Conservation (phyloP, 805 yeast genomes). For the Metschnikowia sp. region DNA sequence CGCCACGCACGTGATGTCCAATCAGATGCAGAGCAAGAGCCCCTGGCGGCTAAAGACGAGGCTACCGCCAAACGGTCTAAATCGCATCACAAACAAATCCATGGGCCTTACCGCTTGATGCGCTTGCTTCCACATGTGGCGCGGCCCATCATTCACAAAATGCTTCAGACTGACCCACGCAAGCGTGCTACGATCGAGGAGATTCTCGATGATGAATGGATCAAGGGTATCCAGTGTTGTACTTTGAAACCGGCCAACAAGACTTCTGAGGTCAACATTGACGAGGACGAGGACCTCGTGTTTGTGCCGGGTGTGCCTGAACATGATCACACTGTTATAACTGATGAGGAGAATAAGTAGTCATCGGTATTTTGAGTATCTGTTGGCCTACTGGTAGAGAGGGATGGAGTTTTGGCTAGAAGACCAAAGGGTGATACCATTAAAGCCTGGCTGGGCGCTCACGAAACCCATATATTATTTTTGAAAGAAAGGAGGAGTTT, state of each 20-base stretch:
- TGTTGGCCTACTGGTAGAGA: too few species aligned
- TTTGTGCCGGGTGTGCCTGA: slow-evolving; percentile 35
- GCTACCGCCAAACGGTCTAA: slow-evolving; percentile 28
- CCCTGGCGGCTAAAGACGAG: slow-evolving; percentile 5
- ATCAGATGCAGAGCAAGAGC: slow-evolving; percentile 7
- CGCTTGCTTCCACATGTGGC: slow-evolving; percentile 80
- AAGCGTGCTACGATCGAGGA: slow-evolving; percentile 67
- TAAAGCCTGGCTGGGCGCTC: too few species aligned
- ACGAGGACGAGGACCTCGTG: slow-evolving; percentile 37
- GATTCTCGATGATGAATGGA: slow-evolving; percentile 69
- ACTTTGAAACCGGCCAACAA: slow-evolving; percentile 37
- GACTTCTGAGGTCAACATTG: slow-evolving; percentile 23
- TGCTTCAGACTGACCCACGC: slow-evolving; percentile 59
- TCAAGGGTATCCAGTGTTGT: slow-evolving; percentile 57
- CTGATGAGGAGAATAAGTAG: slow-evolving; percentile 11
- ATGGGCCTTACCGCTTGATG: slow-evolving; percentile 81
- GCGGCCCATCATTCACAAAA: slow-evolving; percentile 66
- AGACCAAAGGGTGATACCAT: too few species aligned
- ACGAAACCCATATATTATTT: too few species aligned
- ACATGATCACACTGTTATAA: slow-evolving; percentile 40
- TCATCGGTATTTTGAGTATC: too few species aligned
- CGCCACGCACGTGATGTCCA: slow-evolving; percentile 10
- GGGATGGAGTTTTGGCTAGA: too few species aligned
- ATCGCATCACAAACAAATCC: slow-evolving; percentile 53
- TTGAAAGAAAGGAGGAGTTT: too few species aligned